Evolutionary conservation across 306 rosid genomes (phyloP), one percentile per base, ranked within the genome.

Genomic region (Glycine soja): DNA sequence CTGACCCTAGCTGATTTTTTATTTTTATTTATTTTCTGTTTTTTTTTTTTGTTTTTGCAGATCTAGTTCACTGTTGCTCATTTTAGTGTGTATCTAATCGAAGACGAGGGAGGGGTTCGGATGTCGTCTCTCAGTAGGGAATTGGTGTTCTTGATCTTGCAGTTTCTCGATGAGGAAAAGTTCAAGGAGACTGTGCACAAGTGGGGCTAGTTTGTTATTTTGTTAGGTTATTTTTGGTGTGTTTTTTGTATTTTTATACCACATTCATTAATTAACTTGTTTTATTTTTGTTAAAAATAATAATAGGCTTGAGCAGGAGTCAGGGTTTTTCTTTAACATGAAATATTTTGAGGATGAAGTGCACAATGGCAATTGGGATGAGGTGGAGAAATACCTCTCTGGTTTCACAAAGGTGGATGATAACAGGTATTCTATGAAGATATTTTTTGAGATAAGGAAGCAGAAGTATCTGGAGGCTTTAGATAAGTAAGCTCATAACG

Each of bases 51-150:
- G 38, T 75, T 38, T 38, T 38, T 80, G 87, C 95, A 95, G 98
- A 95, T 95, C 99, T 95, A 89, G 89, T 82, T 78, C 73, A 81
- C 69, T 80, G 32, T 75, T 73, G 82, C 84, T 83, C 67, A 82
- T 88, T 88, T 81, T 83, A 74, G 86, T 69, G 78, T 74, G 72
- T 81, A 58, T 67, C 81, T 81, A 86, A 89, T 84, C 69, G 83
- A 85, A 72, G 30, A 24, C 30, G 30, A 24, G 30, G 30, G 86
- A 83, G 78, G 67, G 78, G 83, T 81, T 80, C 64, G 51, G 86
- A 95, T 95, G 99, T 95, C 98, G 74, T 95, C 98, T 80, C 97
- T 95, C 58, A 95, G 99, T 76, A 95, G 98, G 76, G 99, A 95
- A 89, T 88, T 95, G 81, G 99, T 95, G 91, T 95, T 95, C 93